Conservation (phyloP, 805 yeast genomes). For the Suhomyces faveliae region DNA sequence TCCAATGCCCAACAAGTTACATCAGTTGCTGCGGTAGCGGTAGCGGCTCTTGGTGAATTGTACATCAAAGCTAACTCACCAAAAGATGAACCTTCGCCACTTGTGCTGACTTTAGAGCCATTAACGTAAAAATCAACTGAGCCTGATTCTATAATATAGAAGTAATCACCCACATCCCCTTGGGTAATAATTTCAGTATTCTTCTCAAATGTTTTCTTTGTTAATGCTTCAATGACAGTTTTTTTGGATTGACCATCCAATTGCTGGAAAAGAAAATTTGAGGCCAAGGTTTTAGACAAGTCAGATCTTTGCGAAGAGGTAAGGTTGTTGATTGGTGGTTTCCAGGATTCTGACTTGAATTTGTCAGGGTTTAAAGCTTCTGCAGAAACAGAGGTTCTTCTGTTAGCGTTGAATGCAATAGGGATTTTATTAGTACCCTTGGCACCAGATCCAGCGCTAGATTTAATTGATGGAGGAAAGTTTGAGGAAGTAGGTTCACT, state of each 20-base stretch:
- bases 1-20: slow-evolving; percentile 85
- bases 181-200: slow-evolving; percentile 74
- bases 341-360: slow-evolving; percentile 66
- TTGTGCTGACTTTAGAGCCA: slow-evolving; percentile 64
- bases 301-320: slow-evolving; percentile 62
- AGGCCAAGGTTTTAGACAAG: slow-evolving; percentile 67
- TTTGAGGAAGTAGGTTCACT: slow-evolving; percentile 16
- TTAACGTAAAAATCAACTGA: slow-evolving; percentile 77
- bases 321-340: slow-evolving; percentile 66
- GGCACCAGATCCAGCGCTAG: slow-evolving; percentile 23
- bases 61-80: slow-evolving; percentile 98
- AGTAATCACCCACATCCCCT: slow-evolving; percentile 93
- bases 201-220: slow-evolving; percentile 60
- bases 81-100: slow-evolving; percentile 87
- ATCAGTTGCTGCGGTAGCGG: slow-evolving; percentile 70
- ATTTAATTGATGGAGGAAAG: not conserved
- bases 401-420: slow-evolving; percentile 65
- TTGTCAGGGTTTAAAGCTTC: slow-evolving; percentile 79
- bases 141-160: slow-evolving; percentile 84
- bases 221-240: slow-evolving; percentile 80
- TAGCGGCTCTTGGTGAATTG: slow-evolving; percentile 96
- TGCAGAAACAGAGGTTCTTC: slow-evolving; percentile 89
- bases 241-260: slow-evolving; percentile 75
- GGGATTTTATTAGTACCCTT: slow-evolving; percentile 43
- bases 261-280: slow-evolving; percentile 81